These are phyloP conservation scores for Eurotiales sp. DNA, from an alignment of 2,329 filamentous ascomycete genomes.

Conservation along the genomic window DNA sequence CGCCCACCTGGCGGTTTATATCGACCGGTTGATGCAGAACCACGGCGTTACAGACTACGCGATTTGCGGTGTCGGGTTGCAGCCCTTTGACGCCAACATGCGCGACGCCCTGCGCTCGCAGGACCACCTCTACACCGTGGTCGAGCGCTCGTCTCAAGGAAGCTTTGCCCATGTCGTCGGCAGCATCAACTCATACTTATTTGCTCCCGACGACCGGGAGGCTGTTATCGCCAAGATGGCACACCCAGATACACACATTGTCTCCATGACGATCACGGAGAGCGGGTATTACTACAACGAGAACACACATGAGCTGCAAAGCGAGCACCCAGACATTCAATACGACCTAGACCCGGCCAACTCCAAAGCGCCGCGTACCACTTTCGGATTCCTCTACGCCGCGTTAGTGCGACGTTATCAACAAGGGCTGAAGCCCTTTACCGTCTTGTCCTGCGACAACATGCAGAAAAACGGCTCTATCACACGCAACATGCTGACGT, in stretches of 20 bases:
- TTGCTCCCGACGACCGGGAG: conserved; percentile 50
- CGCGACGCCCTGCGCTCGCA: conserved; percentile 48
- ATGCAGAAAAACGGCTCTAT: conserved; percentile 57
- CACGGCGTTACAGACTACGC: conserved; percentile 46
- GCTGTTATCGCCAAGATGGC: conserved; percentile 55
- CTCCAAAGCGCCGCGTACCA: conserved; percentile 44
- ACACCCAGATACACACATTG: conserved; percentile 52
- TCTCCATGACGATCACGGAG: conserved; percentile 55
- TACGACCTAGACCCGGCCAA: conserved; percentile 44
- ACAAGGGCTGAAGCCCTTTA: conserved; percentile 50
- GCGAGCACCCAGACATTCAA: conserved; percentile 49
- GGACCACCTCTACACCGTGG: conserved; percentile 52
- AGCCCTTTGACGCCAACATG: conserved; percentile 50
- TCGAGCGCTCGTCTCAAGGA: conserved; percentile 52
- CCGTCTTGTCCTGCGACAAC: conserved; percentile 55
- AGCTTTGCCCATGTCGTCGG: conserved; percentile 49
- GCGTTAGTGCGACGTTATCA: conserved; percentile 46
- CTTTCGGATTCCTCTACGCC: conserved; percentile 53
- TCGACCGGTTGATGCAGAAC: conserved; percentile 48
- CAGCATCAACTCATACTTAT: conserved; percentile 53
- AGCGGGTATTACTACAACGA: conserved; percentile 58
- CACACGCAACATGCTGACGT: conserved; percentile 50
- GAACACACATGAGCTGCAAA: conserved; percentile 52
- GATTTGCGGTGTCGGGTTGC: conserved; percentile 52
- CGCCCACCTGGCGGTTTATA: conserved; percentile 52